Evolutionary conservation across 352 stramenopile species (phyloP), one percentile per base, ranked within the genome.

Genomic region (Phytophthora litchii): DNA sequence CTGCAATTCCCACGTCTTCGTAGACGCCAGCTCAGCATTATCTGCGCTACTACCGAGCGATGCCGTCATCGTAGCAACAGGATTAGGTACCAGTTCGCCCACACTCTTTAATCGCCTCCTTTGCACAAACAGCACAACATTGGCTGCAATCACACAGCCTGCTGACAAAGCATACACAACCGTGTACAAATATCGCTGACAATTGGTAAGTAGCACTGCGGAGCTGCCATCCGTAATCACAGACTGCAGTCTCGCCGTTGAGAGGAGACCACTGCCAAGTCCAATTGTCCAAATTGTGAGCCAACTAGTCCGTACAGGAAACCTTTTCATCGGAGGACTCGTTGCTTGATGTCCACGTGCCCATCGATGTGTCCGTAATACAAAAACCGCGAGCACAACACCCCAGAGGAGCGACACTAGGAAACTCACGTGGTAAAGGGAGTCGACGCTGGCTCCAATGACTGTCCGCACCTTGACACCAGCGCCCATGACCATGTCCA

Each of bases 231-330:
- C 58, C 13, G 60, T 68, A 12, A 78, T 21, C 0, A 54, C 13
- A 4, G 60, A 51, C 45, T 76, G 62, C 20, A 70, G 64, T 13
- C 71, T 61, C 19, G 67, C 69, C 12, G 72, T 82, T 0, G 74
- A 71, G 1, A 76, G 42, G 1, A 82, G 34, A 16, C 76, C 79
- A 45, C 78, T 78, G 0, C 49, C 60, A 1, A 78, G 68, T 7
- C 70, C 77, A 16, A 84, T 42, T 0, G 71, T 61, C 79, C 79
- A 89, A 42, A 74, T 70, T 12, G 60, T 52, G 3, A 80, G 23
- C 76, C 79, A 89, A 38, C 67, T 74, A 17, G 66, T 54, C 2
- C 72, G 67, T 19, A 89, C 77, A 16, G 74, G 63, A 42, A 89
- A 87, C 0, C 37, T 53, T 52, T 53, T 67, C 25, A 70, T 49